Evolutionary conservation across 202 grass and related monocot genomes (phyloP), one percentile per base, ranked within the genome.

Genomic region (Elaeis oleifera): DNA sequence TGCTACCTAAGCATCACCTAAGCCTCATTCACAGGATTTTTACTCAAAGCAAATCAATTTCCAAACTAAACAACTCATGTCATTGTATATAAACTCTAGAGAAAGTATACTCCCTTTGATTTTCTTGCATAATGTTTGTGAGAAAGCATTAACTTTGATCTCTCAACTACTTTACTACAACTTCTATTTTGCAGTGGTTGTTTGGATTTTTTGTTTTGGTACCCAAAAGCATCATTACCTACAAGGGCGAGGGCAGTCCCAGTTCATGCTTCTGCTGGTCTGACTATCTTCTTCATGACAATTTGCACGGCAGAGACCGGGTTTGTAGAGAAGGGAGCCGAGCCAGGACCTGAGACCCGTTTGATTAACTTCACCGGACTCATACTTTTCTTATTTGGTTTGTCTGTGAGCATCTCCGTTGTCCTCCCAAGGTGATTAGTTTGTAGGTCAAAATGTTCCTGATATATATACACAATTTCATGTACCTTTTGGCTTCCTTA

Each of bases 301-400:
- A 55, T 97, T 13, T 92, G 84, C 85, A 80, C 84, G 0, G 88
- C 94, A 1, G 53, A 92, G 79, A 97, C 88, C 4, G 92, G 92
- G 15, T 70, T 97, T 52, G 76, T 97, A 3, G 26, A 97, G 74
- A 89, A 86, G 88, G 83, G 85, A 68, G 58, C 58, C 21, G 36
- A 5, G 23, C 76, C 84, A 3, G 65, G 56, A 1, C 19, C 71
- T 14, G 92, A 97, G 80, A 48, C 72, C 44, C 83, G 70, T 60
- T 62, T 97, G 67, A 79, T 97, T 76, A 97, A 97, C 51, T 87
- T 84, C 71, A 89, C 84, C 1, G 94, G 94, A 3, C 56, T 92
- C 21, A 84, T 92, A 82, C 83, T 97, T 74, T 68, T 96, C 50
- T 63, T 97, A 63, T 92, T 92, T 62, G 82, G 77, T 0, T 27